A percentile compares a stretch with the other conserved stretches of the same genome.
Conservation (phyloP, 306 rosid species). For the Castanea crenata region DNA sequence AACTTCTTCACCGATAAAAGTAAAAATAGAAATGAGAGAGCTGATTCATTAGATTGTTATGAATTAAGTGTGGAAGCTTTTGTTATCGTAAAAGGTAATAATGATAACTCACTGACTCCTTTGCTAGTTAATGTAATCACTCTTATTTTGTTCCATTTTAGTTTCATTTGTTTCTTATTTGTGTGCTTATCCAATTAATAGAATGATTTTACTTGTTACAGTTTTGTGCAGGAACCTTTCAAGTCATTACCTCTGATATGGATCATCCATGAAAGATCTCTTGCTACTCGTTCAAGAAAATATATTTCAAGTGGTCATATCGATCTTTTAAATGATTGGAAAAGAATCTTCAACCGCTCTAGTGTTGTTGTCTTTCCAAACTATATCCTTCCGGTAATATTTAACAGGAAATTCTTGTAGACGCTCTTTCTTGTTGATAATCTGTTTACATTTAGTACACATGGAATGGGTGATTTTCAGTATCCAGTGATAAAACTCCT, state of each 20-base stretch:
- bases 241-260: constrained; percentile 84
- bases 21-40: neutral
- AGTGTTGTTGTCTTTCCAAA: constrained; percentile 91
- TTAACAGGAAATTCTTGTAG: constrained; percentile 13
- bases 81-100: neutral
- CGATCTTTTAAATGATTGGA: constrained; percentile 87
- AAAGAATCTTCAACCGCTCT: constrained; percentile 81
- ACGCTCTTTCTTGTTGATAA: constrained; percentile 7
- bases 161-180: neutral
- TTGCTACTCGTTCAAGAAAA: constrained; percentile 67
- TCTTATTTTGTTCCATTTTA: neutral
- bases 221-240: constrained; percentile 98
- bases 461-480: neutral
- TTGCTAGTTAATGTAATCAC: neutral
- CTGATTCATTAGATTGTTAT: neutral
- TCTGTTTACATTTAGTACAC: neutral
- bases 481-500: neutral
- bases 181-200: constrained; percentile 31
- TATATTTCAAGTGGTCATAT: constrained; percentile 47
- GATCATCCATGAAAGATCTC: constrained; percentile 75
- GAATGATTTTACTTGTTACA: constrained; percentile 69
- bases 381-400: constrained; percentile 84
- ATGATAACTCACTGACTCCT: neutral
- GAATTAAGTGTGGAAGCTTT: neutral
- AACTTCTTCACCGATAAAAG: no score